These are phyloP conservation scores for Aspergillus sojae DNA, from an alignment of 2,329 filamentous ascomycete species.

Conservation along the genomic window DNA sequence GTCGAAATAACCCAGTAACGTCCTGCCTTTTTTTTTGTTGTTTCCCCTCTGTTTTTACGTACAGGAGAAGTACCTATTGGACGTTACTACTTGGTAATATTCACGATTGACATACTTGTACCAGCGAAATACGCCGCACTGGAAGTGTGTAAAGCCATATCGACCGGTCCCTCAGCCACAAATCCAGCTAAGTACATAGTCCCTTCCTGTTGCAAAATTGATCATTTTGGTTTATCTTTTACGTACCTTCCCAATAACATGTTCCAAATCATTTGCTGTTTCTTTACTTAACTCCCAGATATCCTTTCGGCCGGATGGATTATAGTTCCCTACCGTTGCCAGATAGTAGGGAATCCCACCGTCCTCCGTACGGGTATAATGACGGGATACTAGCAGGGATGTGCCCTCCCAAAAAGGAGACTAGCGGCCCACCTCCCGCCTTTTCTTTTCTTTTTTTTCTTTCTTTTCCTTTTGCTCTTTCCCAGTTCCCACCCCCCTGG, in stretches of 20 bases:
- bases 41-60: not conserved
- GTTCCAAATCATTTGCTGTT: not conserved
- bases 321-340: not conserved
- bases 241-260: not conserved
- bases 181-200: not conserved
- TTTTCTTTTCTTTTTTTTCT: conserved; percentile 2
- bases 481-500: conserved; percentile 3
- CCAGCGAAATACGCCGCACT: not conserved
- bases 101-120: not conserved
- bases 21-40: not conserved
- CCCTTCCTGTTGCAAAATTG: not conserved
- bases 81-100: conserved; percentile 1
- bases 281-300: not conserved
- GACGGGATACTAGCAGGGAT: conserved; percentile 7
- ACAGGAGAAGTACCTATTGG: not conserved
- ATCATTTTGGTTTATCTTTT: not conserved
- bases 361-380: not conserved
- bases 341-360: conserved; percentile 3
- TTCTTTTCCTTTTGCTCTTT: not conserved
- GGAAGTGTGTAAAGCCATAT: not conserved
- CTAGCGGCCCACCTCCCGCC: conserved; percentile 6
- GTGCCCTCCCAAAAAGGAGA: conserved; percentile 14
- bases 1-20: not conserved
- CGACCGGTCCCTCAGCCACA: not conserved
- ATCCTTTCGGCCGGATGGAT: conserved; percentile 6